Conservation (phyloP, 2,329 filamentous ascomycete genomes). For the Aspergillus pseudonomiae region DNA sequence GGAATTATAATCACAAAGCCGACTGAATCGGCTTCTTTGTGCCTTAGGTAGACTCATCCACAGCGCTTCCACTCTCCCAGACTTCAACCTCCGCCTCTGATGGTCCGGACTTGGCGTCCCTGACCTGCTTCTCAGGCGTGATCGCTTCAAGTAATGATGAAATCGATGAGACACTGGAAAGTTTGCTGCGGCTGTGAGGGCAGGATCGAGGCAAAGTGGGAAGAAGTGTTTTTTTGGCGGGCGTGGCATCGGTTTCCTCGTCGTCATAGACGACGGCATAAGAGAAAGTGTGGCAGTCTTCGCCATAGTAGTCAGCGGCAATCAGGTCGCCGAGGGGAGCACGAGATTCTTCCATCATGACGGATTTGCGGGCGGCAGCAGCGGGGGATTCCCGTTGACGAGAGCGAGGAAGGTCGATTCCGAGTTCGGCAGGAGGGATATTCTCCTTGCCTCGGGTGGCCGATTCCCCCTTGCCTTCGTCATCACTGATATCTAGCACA, state of each 20-base stretch:
- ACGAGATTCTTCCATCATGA: slow-evolving; percentile 67
- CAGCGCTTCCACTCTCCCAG: slow-evolving; percentile 70
- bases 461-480: slow-evolving; percentile 66
- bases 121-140: slow-evolving; percentile 28
- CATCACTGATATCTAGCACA: slow-evolving; percentile 84
- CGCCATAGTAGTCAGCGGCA: slow-evolving; percentile 67
- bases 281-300: slow-evolving; percentile 65
- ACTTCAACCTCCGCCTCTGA: slow-evolving; percentile 62
- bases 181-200: slow-evolving; percentile 20
- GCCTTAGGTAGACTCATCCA: slow-evolving; percentile 50
- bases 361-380: slow-evolving; percentile 46
- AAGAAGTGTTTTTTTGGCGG: slow-evolving; percentile 21
- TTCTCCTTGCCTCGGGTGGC: slow-evolving; percentile 83
- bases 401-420: slow-evolving; percentile 60
- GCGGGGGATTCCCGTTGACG: slow-evolving; percentile 26
- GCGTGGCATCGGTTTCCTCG: slow-evolving; percentile 40
- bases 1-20: neutral
- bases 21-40: neutral
- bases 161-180: slow-evolving; percentile 31
- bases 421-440: slow-evolving; percentile 68
- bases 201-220: slow-evolving; percentile 12
- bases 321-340: slow-evolving; percentile 69
- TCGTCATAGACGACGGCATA: slow-evolving; percentile 66
- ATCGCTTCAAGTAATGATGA: slow-evolving; percentile 27
- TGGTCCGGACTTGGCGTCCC: slow-evolving; percentile 55